A percentile compares a stretch with the other conserved stretches of the same genome.
These are phyloP conservation scores for Coprinopsis marcescibilis DNA, from an alignment of 768 basidiomycete species.

Conservation along the genomic window DNA sequence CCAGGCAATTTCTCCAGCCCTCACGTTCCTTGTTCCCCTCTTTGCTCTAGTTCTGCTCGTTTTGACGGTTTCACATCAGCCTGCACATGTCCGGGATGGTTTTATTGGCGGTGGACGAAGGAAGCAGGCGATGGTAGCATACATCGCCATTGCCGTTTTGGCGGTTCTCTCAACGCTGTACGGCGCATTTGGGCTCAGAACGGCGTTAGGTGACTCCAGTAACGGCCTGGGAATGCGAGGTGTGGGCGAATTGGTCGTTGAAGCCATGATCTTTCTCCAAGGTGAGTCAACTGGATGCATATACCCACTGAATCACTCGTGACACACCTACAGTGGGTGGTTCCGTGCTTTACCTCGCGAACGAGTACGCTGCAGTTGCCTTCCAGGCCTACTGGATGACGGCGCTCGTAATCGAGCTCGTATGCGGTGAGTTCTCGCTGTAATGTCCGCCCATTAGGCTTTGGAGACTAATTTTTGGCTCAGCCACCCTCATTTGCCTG, in stretches of 20 bases:
- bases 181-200: slow-evolving; percentile 5
- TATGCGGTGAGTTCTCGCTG: slow-evolving; percentile 5
- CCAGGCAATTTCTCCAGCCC: slow-evolving; percentile 7
- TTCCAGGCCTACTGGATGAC: slow-evolving; percentile 4
- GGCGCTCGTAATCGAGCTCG: slow-evolving; percentile 9
- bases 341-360: slow-evolving; percentile 7
- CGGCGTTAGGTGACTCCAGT: background rate
- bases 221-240: slow-evolving; percentile 8
- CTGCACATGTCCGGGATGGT: background rate
- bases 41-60: slow-evolving; percentile 8
- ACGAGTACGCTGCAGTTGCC: background rate
- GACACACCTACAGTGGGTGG: slow-evolving; percentile 6
- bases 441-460: background rate
- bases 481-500: slow-evolving; percentile 5
- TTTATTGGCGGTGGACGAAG: background rate
- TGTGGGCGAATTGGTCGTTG: slow-evolving; percentile 7
- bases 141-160: slow-evolving; percentile 10
- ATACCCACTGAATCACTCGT: background rate
- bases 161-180: slow-evolving; percentile 1
- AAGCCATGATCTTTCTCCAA: slow-evolving; percentile 10
- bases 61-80: slow-evolving; percentile 7
- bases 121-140: background rate
- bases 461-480: background rate
- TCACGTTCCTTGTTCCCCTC: slow-evolving; percentile 9
- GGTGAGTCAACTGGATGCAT: slow-evolving; percentile 5